These are phyloP conservation scores for Chlorella sorokiniana DNA, from an alignment of 139 green algal genomes.

Conservation along the genomic window DNA sequence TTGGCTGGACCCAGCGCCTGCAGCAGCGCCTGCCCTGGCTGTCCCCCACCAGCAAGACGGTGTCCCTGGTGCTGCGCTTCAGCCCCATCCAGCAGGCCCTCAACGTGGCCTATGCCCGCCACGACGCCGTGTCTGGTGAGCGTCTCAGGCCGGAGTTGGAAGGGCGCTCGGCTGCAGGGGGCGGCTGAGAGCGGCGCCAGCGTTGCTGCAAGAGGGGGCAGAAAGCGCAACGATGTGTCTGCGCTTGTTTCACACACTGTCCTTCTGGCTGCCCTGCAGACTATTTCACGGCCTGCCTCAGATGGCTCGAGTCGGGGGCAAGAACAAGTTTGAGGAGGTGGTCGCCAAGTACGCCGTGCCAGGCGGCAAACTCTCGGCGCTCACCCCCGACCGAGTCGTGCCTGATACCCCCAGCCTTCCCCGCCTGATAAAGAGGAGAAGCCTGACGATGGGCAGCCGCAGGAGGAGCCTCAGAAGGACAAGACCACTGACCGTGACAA, in stretches of 20 bases:
- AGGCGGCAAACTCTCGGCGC: neutral
- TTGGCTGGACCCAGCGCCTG: neutral
- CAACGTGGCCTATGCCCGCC: constrained; percentile 7
- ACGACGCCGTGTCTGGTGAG: constrained; percentile 23
- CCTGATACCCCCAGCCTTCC: neutral
- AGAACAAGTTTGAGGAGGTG: neutral
- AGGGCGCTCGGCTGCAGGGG: too few species aligned
- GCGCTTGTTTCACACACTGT: too few species aligned
- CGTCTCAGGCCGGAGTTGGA: too few species aligned
- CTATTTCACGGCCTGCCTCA: constrained; percentile 25
- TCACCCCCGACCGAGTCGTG: neutral
- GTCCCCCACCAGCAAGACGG: neutral
- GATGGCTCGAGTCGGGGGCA: neutral
- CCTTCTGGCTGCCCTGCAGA: neutral
- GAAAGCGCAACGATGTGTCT: too few species aligned
- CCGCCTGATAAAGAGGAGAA: neutral
- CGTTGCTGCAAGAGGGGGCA: too few species aligned
- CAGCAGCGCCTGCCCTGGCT: constrained; percentile 19
- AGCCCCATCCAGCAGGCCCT: constrained; percentile 22
- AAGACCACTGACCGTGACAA: neutral
- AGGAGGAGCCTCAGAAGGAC: neutral
- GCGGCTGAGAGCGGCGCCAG: too few species aligned
- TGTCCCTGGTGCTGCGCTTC: constrained; percentile 13
- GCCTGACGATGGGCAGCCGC: neutral
- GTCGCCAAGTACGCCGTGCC: neutral